These are phyloP conservation scores for Trichoderma aggressivum DNA, from an alignment of 2,329 filamentous ascomycete species.

Conservation along the genomic window DNA sequence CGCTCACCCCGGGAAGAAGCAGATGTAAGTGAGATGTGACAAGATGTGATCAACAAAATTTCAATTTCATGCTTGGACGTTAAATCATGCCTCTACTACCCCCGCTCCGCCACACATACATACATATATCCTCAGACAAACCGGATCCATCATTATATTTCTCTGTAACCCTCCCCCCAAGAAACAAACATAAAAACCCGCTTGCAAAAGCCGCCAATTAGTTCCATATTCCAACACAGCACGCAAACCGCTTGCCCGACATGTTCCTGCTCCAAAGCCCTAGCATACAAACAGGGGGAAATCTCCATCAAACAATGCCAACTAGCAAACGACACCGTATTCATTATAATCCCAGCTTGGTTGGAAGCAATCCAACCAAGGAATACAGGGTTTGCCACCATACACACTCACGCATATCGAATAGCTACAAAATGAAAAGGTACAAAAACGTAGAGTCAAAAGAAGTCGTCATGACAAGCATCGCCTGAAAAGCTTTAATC, in stretches of 20 bases:
- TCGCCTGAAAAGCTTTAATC: slow-evolving; percentile 21
- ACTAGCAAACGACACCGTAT: not conserved
- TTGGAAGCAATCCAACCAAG: not conserved
- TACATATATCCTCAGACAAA: not conserved
- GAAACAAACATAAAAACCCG: not conserved
- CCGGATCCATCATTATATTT: not conserved
- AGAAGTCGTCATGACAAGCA: not conserved
- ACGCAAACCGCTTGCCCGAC: not conserved
- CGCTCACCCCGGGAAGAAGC: not conserved
- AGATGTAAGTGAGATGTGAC: not conserved
- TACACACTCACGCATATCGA: not conserved
- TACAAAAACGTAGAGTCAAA: not conserved
- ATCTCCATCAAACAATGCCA: not conserved
- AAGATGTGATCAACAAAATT: not conserved
- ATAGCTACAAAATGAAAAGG: not conserved
- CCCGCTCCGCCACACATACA: not conserved
- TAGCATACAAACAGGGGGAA: not conserved
- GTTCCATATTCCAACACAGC: not conserved
- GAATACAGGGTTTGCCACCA: not conserved
- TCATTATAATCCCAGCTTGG: not conserved
- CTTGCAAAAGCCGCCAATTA: not conserved
- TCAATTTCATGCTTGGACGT: not conserved
- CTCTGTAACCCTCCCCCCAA: not conserved
- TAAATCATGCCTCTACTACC: not conserved
- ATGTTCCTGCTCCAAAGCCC: not conserved